Evolutionary conservation across 2,329 filamentous ascomycete species (phyloP), one percentile per base, ranked within the genome.

Genomic region (Colletotrichum camelliae): DNA sequence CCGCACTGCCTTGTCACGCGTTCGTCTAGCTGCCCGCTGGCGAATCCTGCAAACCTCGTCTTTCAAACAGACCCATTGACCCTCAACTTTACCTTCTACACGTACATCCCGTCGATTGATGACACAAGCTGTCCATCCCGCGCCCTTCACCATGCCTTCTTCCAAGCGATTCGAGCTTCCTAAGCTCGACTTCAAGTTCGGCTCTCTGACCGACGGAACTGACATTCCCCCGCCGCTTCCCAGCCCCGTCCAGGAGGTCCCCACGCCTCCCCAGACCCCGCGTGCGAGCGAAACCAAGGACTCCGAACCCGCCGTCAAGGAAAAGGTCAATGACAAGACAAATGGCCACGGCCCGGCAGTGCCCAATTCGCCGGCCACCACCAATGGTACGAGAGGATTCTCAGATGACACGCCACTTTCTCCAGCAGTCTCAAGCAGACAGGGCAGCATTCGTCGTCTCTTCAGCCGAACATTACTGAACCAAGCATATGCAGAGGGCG

Each of bases 161-260:
- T 52, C 70, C 39, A 83, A 81, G 73, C 86, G 85, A 79, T 92
- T 92, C 77, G 89, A 92, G 84, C 87, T 92, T 74, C 91, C 91
- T 10, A 88, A 87, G 62, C 86, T 92, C 76, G 85, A 92, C 77
- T 87, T 92, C 84, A 88, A 91, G 78, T 91, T 92, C 79, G 87
- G 88, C 75, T 90, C 88, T 62, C 85, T 92, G 80, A 92, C 91
- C 58, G 90, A 92, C 55, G 91, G 91, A 70, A 92, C 91, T 81
- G 81, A 90, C 80, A 92, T 92, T 78, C 91, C 91, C 58, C 89
- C 91, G 35, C 91, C 91, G 29, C 86, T 85, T 62, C 89, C 90
- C 21, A 92, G 90, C 64, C 90, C 90, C 62, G 83, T 88, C 69
- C 83, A 86, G 78, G 88, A 90, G 81, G 85, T 86, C 55, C 86